phyloP scores from a whole-genome alignment of 192 early-diverging fungal species.

The Spizellomyces punctatus region DNA sequence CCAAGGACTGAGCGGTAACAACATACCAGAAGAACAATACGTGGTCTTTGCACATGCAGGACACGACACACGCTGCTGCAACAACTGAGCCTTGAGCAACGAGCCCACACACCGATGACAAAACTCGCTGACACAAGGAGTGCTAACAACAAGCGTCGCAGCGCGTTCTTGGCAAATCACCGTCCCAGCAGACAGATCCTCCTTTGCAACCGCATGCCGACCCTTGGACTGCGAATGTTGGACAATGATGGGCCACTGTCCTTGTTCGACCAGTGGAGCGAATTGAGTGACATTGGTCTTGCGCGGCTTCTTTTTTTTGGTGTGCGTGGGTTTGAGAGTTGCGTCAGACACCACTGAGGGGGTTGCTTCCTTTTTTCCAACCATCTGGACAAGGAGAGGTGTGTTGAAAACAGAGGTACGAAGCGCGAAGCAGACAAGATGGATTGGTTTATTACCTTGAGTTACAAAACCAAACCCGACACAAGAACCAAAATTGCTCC shows the following conservation, averaged over 20 bases:
- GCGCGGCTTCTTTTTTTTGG: conserved; percentile 6
- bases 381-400: conserved; percentile 4
- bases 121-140: conserved; percentile 16
- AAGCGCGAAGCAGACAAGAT: background rate
- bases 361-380: background rate
- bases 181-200: conserved; percentile 27
- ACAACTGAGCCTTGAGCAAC: conserved; percentile 23
- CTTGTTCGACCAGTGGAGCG: conserved; percentile 8
- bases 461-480: background rate
- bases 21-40: conserved; percentile 54
- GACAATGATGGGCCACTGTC: conserved; percentile 23
- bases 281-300: conserved; percentile 17
- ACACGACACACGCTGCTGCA: conserved; percentile 17
- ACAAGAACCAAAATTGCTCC: background rate
- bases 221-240: conserved; percentile 29
- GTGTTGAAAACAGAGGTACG: background rate
- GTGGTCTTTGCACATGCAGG: conserved; percentile 23
- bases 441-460: background rate
- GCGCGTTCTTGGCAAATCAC: conserved; percentile 32
- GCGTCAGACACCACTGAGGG: background rate
- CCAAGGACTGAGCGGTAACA: background rate
- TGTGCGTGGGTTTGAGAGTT: conserved; percentile 9
- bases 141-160: conserved; percentile 30
- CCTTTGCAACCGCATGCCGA: conserved; percentile 26
- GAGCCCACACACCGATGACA: conserved; percentile 25